A percentile compares a stretch with the other conserved stretches of the same genome.
Conservation (phyloP, 2,329 filamentous ascomycete genomes). For the Rhynchosporium secalis region DNA sequence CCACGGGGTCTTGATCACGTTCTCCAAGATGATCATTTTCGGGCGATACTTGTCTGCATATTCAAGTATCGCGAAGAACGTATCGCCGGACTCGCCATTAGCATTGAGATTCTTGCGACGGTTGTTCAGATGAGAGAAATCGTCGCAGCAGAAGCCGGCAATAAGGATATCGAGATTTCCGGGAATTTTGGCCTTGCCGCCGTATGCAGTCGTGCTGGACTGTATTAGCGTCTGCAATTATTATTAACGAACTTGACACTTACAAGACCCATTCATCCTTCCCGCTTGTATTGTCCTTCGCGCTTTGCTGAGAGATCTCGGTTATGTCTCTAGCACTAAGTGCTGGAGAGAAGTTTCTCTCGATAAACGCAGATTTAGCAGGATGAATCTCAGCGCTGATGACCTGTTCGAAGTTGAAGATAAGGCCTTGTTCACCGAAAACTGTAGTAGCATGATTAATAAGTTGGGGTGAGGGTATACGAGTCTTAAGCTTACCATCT, state of each 20-base stretch:
- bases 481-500: background rate
- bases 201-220: slow-evolving; percentile 66
- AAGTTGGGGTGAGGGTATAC: background rate
- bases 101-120: slow-evolving; percentile 51
- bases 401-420: slow-evolving; percentile 48
- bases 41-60: slow-evolving; percentile 59
- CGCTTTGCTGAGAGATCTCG: slow-evolving; percentile 45
- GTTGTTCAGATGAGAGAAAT: slow-evolving; percentile 68
- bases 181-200: slow-evolving; percentile 57
- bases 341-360: slow-evolving; percentile 55
- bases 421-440: background rate
- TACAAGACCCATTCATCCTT: background rate
- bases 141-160: slow-evolving; percentile 74
- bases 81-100: slow-evolving; percentile 64
- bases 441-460: background rate
- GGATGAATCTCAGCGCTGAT: slow-evolving; percentile 65
- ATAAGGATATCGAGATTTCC: slow-evolving; percentile 62
- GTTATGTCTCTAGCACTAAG: slow-evolving; percentile 59
- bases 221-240: slow-evolving; percentile 2
- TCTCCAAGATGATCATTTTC: slow-evolving; percentile 69
- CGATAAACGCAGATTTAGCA: slow-evolving; percentile 65
- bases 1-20: slow-evolving; percentile 66
- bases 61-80: slow-evolving; percentile 60
- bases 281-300: background rate
- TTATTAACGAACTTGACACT: slow-evolving; percentile 16